Percentiles rank a stretch among this genome's conserved stretches.
Evolutionary conservation across 2,329 filamentous ascomycete genomes (phyloP).

Genomic region (Geosmithia flava): DNA sequence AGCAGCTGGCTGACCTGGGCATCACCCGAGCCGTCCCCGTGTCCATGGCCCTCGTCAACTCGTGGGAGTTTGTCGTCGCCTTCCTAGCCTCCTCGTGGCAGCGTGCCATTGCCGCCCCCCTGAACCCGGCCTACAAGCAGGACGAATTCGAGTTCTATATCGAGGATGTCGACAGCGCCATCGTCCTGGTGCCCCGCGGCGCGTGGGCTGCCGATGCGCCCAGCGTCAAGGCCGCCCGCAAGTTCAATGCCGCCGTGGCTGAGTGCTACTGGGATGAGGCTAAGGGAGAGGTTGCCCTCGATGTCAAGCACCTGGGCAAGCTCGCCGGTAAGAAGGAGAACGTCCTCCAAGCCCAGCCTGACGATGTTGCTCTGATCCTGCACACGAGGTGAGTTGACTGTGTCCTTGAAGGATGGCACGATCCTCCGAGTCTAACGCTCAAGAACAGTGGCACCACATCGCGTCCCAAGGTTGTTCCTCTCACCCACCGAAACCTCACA

Average conservation of each 20-base stretch:
- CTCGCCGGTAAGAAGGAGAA: conserved; percentile 33
- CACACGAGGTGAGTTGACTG: conserved; percentile 48
- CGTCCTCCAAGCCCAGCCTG: conserved; percentile 43
- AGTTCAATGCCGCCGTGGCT: conserved; percentile 73
- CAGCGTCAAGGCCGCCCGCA: conserved; percentile 64
- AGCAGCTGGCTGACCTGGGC: conserved; percentile 64
- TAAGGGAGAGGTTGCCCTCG: conserved; percentile 55
- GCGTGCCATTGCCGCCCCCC: conserved; percentile 69
- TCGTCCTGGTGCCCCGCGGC: conserved; percentile 65
- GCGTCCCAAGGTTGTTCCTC: conserved; percentile 71
- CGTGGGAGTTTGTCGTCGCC: conserved; percentile 77
- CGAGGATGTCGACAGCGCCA: conserved; percentile 68
- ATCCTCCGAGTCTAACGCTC: conserved; percentile 9
- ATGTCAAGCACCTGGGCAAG: conserved; percentile 66
- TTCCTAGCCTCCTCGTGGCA: conserved; percentile 83
- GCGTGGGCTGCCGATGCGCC: conserved; percentile 54
- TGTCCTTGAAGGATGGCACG: neutral
- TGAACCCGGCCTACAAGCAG: conserved; percentile 83
- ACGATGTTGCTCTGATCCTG: conserved; percentile 70
- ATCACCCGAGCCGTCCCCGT: conserved; percentile 58
- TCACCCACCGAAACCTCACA: conserved; percentile 71
- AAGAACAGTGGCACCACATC: conserved; percentile 60
- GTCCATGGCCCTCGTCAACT: conserved; percentile 74
- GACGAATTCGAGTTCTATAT: conserved; percentile 90
- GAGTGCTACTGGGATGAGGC: conserved; percentile 70